Base-by-base conservation (phyloP, 768 basidiomycete species). In the Agrocybe praecox region DNA sequence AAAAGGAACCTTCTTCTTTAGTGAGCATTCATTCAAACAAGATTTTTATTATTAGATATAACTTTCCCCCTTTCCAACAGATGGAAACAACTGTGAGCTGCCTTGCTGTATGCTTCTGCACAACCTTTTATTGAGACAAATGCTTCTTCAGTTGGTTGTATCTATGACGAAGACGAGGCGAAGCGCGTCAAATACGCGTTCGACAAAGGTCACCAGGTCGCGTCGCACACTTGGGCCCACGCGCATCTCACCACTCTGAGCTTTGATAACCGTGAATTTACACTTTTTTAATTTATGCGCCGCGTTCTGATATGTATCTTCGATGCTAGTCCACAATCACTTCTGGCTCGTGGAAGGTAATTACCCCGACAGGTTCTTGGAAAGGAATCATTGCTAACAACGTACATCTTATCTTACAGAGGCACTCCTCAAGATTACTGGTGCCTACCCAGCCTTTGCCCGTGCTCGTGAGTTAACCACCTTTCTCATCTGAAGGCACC, bases 171-270 rank as follows among this genome's bases (percentile, higher is more conserved):
- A 5, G 74, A 70, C 18, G 55, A 63, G 34, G 64, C 66, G 11
- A 66, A 72, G 17, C 66, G 71, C 12, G 71, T 79, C 46, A 67
- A 71, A 26, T 72, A 73, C 45, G 74, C 72, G 8, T 75, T 68
- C 52, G 65, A 67, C 55, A 65, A 72, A 11, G 79, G 78, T 8
- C 77, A 79, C 54, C 72, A 77, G 62, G 63, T 80, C 46, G 76
- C 69, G 1, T 79, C 77, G 8, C 80, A 80, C 61, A 80, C 79
- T 2, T 80, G 79, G 78, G 55, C 61, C 8, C 80, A 81, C 55
- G 56, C 51, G 15, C 68, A 77, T 59, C 61, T 80, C 42, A 68
- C 66, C 17, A 72, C 68, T 0, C 68, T 78, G 18, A 64, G 64
- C 7, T 74, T 64, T 67, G 74, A 76, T 51, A 61, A 78, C 65